Percentiles rank a stretch among this genome's conserved stretches.
Conservation (phyloP, 129 eudicot genomes). For the Artemisia tridentata region DNA sequence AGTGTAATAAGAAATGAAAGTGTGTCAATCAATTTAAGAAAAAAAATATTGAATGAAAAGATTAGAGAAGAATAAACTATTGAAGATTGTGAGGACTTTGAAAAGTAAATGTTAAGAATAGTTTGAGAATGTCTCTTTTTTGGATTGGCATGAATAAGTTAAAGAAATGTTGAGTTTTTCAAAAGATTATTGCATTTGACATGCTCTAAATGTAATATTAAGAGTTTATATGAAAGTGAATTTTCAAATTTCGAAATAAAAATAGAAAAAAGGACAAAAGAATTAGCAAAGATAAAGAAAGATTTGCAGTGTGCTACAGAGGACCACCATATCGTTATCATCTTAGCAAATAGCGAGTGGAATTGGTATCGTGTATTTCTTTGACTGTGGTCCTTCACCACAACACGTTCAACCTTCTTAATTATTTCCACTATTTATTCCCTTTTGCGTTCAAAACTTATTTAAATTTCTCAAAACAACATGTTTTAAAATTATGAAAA, state of each 20-base stretch:
- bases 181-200: no score
- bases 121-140: no score
- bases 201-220: no score
- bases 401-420: constrained; percentile 27
- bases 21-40: no score
- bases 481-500: background rate
- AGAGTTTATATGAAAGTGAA: no score
- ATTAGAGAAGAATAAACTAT: no score
- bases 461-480: background rate
- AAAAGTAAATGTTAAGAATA: no score
- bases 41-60: no score
- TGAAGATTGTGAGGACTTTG: no score
- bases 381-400: constrained; percentile 39
- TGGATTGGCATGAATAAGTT: no score
- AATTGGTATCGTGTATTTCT: constrained; percentile 27
- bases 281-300: constrained; percentile 27
- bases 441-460: background rate
- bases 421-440: constrained; percentile 23
- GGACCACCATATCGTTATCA: constrained; percentile 42
- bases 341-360: constrained; percentile 32
- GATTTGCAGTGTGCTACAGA: constrained; percentile 33
- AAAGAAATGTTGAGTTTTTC: no score
- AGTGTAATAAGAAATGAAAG: no score
- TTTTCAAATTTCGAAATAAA: background rate
- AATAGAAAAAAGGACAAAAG: background rate